Percentiles rank a stretch among this genome's conserved stretches.
phyloP scores from a whole-genome alignment of 129 eudicot species.

The Smallanthus sonchifolius region DNA sequence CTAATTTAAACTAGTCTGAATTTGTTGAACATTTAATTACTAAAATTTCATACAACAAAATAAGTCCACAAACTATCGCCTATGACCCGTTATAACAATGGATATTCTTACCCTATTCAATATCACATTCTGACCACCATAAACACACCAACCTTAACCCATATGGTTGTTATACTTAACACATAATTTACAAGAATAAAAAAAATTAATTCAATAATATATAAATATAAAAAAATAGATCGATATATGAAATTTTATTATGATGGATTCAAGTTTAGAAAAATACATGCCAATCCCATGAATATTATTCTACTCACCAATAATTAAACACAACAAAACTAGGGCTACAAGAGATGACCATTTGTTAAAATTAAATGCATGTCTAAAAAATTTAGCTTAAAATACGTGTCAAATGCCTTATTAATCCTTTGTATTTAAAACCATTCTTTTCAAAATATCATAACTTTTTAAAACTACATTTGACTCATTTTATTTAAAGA shows the following conservation, averaged over 20 bases:
- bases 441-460: neutral
- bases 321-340: neutral
- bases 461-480: neutral
- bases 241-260: neutral
- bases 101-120: no score
- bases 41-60: no score
- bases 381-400: neutral
- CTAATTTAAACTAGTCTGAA: no score
- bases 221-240: neutral
- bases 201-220: neutral
- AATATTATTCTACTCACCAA: slow-evolving; percentile 17
- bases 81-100: no score
- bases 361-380: no score
- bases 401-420: neutral
- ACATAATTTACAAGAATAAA: neutral
- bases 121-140: neutral
- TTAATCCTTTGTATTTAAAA: neutral
- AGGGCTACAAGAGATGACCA: neutral
- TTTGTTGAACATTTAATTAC: no score
- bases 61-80: no score
- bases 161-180: neutral
- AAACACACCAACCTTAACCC: neutral
- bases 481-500: neutral
- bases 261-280: slow-evolving; percentile 14
- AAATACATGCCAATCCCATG: slow-evolving; percentile 26